A percentile compares a stretch with the other conserved stretches of the same genome.
phyloP scores from a whole-genome alignment of 1,284 basidiomycete genomes.

The Phlebopus sp. region DNA sequence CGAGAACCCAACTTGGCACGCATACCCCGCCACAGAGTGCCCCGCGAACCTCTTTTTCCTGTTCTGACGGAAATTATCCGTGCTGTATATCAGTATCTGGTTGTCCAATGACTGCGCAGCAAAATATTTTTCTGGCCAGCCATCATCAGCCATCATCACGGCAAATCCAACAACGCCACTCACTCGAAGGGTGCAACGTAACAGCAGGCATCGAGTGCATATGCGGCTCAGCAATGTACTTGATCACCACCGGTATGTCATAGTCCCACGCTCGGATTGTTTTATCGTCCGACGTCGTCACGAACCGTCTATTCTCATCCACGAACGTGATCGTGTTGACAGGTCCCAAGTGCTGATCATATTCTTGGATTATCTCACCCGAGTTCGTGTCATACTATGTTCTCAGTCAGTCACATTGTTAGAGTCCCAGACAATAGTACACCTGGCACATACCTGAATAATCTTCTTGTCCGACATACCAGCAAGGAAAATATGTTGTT shows the following conservation, averaged over 20 bases:
- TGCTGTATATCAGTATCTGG: slow-evolving; percentile 94
- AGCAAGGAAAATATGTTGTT: slow-evolving; percentile 94
- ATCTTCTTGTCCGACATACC: slow-evolving; percentile 99
- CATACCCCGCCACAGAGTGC: slow-evolving; percentile 95
- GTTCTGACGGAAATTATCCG: slow-evolving; percentile 97
- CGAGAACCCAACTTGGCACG: slow-evolving; percentile 94
- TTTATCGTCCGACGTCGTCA: slow-evolving; percentile 99
- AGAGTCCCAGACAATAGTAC: background rate
- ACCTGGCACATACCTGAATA: slow-evolving; percentile 67
- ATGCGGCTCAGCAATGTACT: slow-evolving; percentile 98
- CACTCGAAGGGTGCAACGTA: slow-evolving; percentile 90
- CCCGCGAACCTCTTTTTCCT: slow-evolving; percentile 98
- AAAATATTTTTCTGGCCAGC: slow-evolving; percentile 82
- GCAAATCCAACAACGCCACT: slow-evolving; percentile 34
- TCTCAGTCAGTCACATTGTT: slow-evolving; percentile 11
- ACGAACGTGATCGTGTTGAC: slow-evolving; percentile 99
- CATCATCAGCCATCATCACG: slow-evolving; percentile 1
- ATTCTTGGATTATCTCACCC: slow-evolving; percentile 95
- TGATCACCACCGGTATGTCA: slow-evolving; percentile 98
- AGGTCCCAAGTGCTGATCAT: slow-evolving; percentile 96
- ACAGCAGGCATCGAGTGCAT: slow-evolving; percentile 99
- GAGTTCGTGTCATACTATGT: slow-evolving; percentile 91
- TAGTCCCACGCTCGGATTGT: slow-evolving; percentile 99
- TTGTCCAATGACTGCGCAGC: slow-evolving; percentile 98
- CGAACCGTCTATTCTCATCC: slow-evolving; percentile 93